Evolutionary conservation across 371 early-diverging fungal genomes (phyloP).

Genomic region (Syncephalastrum sp.): DNA sequence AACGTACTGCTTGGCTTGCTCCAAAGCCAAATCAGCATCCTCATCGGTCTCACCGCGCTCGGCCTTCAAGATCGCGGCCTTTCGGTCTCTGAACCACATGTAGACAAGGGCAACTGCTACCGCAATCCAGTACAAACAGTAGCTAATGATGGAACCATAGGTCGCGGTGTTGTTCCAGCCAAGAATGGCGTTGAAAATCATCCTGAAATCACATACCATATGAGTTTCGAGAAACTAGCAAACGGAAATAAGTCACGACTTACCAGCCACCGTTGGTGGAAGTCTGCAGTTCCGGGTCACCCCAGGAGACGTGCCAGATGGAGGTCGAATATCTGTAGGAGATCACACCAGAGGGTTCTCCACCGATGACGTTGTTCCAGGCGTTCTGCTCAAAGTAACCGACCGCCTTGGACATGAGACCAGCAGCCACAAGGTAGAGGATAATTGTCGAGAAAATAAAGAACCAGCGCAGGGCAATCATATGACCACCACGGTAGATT

Average conservation of each 20-base stretch:
- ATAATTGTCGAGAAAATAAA: conserved; percentile 72
- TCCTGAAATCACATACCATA: conserved; percentile 3
- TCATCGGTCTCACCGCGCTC: conserved; percentile 23
- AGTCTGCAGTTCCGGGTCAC: conserved; percentile 44
- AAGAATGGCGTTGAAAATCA: conserved; percentile 22
- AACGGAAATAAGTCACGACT: neutral
- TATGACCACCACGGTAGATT: conserved; percentile 69
- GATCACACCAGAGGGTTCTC: conserved; percentile 42
- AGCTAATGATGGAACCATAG: conserved; percentile 64
- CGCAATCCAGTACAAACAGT: conserved; percentile 74
- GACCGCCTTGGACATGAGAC: conserved; percentile 64
- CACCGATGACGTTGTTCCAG: conserved; percentile 55
- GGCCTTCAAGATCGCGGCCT: conserved; percentile 18
- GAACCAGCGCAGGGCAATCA: conserved; percentile 68
- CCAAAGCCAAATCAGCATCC: conserved; percentile 30
- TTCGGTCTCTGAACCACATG: conserved; percentile 42
- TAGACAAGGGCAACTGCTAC: conserved; percentile 50
- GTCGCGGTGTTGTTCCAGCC: conserved; percentile 82
- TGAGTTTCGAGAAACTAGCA: neutral
- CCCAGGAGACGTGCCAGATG: conserved; percentile 48
- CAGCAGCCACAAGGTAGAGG: conserved; percentile 76
- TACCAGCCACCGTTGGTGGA: conserved; percentile 60
- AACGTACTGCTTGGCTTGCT: conserved; percentile 27
- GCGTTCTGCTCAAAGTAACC: conserved; percentile 58
- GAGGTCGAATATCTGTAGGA: conserved; percentile 40